Conservation (phyloP, 352 stramenopile species). For the Globisporangium ultimum region DNA sequence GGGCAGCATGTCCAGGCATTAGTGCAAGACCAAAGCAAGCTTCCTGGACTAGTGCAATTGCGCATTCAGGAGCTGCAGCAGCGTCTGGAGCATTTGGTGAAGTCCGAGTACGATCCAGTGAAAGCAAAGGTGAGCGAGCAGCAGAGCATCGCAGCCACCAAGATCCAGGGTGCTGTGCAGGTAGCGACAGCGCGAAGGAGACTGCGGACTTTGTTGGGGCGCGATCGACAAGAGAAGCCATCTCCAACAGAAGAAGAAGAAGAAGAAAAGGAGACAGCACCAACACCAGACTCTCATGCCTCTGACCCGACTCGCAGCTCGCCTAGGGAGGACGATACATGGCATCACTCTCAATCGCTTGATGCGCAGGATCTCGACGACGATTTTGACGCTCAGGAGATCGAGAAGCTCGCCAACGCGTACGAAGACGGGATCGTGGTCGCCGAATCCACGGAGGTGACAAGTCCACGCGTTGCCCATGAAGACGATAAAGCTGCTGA, state of each 20-base stretch:
- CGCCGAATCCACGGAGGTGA: neutral
- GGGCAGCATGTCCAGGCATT: slow-evolving; percentile 25
- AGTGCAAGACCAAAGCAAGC: slow-evolving; percentile 16
- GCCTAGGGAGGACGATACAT: neutral
- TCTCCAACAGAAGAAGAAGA: neutral
- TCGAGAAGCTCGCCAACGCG: slow-evolving; percentile 52
- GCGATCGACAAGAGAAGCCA: neutral
- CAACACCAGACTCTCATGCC: neutral
- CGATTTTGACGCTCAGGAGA: slow-evolving; percentile 41
- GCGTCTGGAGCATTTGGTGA: slow-evolving; percentile 28
- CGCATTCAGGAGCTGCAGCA: slow-evolving; percentile 41
- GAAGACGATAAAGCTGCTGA: neutral
- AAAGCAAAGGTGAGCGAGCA: slow-evolving; percentile 18
- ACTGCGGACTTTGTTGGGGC: slow-evolving; percentile 32
- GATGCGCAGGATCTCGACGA: slow-evolving; percentile 15
- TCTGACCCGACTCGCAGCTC: neutral
- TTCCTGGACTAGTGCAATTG: slow-evolving; percentile 27
- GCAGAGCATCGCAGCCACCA: slow-evolving; percentile 23
- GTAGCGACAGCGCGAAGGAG: slow-evolving; percentile 41
- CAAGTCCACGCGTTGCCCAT: neutral
- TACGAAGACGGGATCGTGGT: slow-evolving; percentile 39
- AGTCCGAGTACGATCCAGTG: slow-evolving; percentile 36
- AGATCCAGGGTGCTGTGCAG: slow-evolving; percentile 46
- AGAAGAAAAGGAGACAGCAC: neutral
- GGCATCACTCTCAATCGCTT: neutral